These are phyloP conservation scores for Linanthus parryae DNA, from an alignment of 148 eudicot species.

Conservation along the genomic window DNA sequence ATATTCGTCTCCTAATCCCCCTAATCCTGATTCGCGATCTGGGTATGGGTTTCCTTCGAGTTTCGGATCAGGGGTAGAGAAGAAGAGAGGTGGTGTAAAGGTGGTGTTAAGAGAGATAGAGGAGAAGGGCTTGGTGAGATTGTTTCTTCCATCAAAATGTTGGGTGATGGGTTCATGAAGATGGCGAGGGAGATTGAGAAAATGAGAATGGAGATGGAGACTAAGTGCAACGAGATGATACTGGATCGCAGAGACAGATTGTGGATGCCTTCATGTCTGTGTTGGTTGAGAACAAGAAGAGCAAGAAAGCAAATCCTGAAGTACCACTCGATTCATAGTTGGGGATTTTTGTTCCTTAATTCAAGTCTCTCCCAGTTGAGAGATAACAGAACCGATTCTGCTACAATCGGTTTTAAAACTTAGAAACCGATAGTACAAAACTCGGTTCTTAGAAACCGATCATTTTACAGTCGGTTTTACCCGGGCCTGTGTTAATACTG, in stretches of 20 bases:
- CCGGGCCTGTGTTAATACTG: too few relatives aligned
- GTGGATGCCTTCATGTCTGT: too few relatives aligned
- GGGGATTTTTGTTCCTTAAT: neutral
- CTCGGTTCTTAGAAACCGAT: too few relatives aligned
- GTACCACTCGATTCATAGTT: conserved; percentile 15
- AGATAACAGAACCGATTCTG: too few relatives aligned
- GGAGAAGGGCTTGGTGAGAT: conserved; percentile 31
- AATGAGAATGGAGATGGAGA: too few relatives aligned
- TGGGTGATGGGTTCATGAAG: conserved; percentile 80
- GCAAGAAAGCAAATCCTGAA: conserved; percentile 8
- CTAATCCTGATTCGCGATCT: too few relatives aligned
- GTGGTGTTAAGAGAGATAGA: conserved; percentile 28
- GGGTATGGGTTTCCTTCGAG: conserved; percentile 3
- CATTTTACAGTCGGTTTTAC: too few relatives aligned
- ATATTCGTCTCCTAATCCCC: neutral
- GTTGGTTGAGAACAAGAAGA: too few relatives aligned
- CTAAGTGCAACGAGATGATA: too few relatives aligned
- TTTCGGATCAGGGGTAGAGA: conserved; percentile 15
- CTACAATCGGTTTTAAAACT: too few relatives aligned
- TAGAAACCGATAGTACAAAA: too few relatives aligned
- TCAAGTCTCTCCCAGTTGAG: neutral
- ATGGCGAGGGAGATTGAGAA: conserved; percentile 55
- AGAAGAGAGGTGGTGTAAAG: conserved; percentile 22
- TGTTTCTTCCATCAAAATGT: conserved; percentile 48
- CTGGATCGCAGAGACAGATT: too few relatives aligned